Percentiles rank a stretch among this genome's conserved stretches.
Conservation (phyloP, 2,329 filamentous ascomycete genomes). For the Pseudopyrenochaeta lycopersici region DNA sequence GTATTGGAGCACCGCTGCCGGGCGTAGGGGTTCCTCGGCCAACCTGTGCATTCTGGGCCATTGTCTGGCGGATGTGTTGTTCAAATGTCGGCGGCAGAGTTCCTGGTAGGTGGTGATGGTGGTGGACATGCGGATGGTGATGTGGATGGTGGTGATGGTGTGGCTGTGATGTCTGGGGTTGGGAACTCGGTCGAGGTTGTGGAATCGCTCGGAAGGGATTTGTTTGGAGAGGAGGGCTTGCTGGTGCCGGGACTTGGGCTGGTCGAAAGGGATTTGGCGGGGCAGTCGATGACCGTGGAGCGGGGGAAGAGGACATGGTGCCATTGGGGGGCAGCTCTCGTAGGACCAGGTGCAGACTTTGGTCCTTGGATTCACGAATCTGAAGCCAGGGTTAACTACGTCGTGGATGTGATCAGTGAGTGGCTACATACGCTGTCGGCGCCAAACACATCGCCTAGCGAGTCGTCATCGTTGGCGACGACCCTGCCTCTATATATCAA, state of each 20-base stretch:
- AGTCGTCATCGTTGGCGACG: constrained; percentile 59
- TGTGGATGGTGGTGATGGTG: constrained; percentile 24
- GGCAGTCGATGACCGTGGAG: constrained; percentile 44
- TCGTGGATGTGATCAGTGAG: neutral
- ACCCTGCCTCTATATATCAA: constrained; percentile 67
- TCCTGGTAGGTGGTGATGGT: no score
- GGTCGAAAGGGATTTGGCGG: constrained; percentile 49
- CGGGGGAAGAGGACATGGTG: constrained; percentile 22
- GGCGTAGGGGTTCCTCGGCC: constrained; percentile 15
- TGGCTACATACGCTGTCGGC: constrained; percentile 56
- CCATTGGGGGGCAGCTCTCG: constrained; percentile 38
- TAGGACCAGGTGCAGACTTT: constrained; percentile 51
- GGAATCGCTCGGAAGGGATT: constrained; percentile 44
- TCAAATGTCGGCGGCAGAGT: constrained; percentile 12
- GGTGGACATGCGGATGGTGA: constrained; percentile 23
- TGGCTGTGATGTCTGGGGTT: constrained; percentile 30
- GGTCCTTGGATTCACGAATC: constrained; percentile 47
- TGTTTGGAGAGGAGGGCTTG: constrained; percentile 32
- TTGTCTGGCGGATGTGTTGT: constrained; percentile 34
- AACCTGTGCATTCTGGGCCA: constrained; percentile 25
- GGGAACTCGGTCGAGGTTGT: constrained; percentile 38
- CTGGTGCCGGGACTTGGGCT: constrained; percentile 18
- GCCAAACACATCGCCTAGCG: constrained; percentile 61
- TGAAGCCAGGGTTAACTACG: constrained; percentile 29
- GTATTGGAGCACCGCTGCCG: constrained; percentile 12